Base-by-base conservation (phyloP, 345 rosid species). In the Lenwebbia sp. region DNA sequence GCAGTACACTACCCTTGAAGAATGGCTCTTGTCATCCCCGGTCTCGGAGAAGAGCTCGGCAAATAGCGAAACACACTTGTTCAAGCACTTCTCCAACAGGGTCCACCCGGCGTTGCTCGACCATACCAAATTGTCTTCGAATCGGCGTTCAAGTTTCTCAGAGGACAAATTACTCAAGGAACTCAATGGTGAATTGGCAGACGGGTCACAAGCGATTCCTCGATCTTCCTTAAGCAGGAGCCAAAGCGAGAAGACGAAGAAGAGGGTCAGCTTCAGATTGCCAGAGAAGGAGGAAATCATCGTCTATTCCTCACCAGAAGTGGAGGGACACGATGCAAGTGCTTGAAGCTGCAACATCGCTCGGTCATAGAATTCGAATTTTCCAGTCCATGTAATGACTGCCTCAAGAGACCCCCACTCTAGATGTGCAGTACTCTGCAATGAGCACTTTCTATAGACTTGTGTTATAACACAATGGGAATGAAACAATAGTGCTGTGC, bases 231-330 rank as follows among this genome's bases (percentile, higher is more conserved):
- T 74, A 7, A 75, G 84, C 0, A n/a, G 49, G 50, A 85, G 86
- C 82, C 87, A 40, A 44, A 86, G 89, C 54, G 86, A 87, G 83
- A 92, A 82, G 53, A 33, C 15, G 17, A 90, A 89, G 86, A 93
- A 91, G 85, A 91, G 40, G 84, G 93, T 93, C 78, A 90, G 88
- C 81, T 93, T 92, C 86, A 91, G 81, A 86, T 47, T 89, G 86
- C 86, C 86, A 10, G 83, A 85, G 83, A 10, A 76, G 83, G 51
- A 56, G 15, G 86, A 76, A 26, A 75, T 85, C 49, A 52, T 76
- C 60, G 44, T 85, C 47, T 76, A 51, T 52, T n/a, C 47, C 41
- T 55, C 75, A 15, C 84, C 26, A 10, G 83, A 65, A 65, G 44
- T 33, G 44, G 78, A 33, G 78, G 78, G 78, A 65, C 44, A 65